A percentile compares a stretch with the other conserved stretches of the same genome.
Conservation (phyloP, 1,139 yeast species). For the Suhomyces bribrorum region DNA sequence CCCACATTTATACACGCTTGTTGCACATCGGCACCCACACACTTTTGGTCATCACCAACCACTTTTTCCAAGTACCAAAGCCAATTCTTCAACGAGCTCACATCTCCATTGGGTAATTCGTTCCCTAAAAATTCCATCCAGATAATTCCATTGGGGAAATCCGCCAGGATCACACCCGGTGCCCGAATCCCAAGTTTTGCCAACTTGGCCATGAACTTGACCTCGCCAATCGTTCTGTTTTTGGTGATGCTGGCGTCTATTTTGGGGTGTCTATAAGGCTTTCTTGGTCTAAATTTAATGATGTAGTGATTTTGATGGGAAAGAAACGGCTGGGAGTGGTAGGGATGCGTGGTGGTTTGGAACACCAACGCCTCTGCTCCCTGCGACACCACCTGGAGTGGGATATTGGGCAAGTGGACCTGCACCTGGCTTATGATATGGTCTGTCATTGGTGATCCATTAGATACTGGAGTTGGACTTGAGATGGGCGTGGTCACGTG, state of each 20-base stretch:
- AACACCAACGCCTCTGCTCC: slow-evolving; percentile 96
- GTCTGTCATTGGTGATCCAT: slow-evolving; percentile 40
- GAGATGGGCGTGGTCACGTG: not conserved
- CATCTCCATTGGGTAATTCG: slow-evolving; percentile 43
- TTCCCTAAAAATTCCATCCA: slow-evolving; percentile 85
- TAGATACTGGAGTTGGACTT: not conserved
- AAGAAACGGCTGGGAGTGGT: slow-evolving; percentile 37
- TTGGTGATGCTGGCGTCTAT: slow-evolving; percentile 77
- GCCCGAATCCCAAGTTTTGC: slow-evolving; percentile 56
- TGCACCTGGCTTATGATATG: slow-evolving; percentile 43
- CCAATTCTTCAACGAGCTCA: slow-evolving; percentile 68
- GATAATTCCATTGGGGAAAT: slow-evolving; percentile 73
- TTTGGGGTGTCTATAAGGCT: slow-evolving; percentile 83
- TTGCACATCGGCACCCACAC: slow-evolving; percentile 41
- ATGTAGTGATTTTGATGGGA: slow-evolving; percentile 46
- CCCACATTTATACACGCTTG: slow-evolving; percentile 60
- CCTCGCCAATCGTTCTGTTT: slow-evolving; percentile 82
- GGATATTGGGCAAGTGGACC: slow-evolving; percentile 46
- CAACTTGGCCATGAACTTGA: slow-evolving; percentile 69
- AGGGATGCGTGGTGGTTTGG: slow-evolving; percentile 67
- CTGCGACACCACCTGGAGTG: slow-evolving; percentile 65
- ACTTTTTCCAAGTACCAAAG: slow-evolving; percentile 61
- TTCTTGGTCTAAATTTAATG: slow-evolving; percentile 84
- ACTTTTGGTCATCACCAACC: slow-evolving; percentile 15
- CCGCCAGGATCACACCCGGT: slow-evolving; percentile 72